Conservation (phyloP, 2,329 filamentous ascomycete species). For the Colletotrichum noveboracense region DNA sequence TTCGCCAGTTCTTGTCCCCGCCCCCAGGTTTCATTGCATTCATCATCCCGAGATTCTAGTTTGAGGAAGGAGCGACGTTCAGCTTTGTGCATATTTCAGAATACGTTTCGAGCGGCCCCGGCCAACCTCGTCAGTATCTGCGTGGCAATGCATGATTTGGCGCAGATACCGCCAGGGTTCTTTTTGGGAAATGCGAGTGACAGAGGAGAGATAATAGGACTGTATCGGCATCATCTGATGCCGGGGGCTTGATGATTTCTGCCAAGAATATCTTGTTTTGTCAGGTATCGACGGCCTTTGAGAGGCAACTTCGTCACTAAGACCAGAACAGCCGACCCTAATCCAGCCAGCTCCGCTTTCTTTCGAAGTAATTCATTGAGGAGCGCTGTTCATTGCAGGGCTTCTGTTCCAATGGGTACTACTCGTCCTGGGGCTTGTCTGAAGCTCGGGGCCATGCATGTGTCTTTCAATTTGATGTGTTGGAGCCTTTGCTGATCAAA, state of each 20-base stretch:
- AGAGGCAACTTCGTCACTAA: background rate
- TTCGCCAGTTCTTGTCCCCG: background rate
- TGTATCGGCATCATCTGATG: background rate
- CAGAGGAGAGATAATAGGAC: background rate
- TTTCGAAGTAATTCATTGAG: background rate
- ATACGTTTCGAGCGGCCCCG: background rate
- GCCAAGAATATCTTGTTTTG: background rate
- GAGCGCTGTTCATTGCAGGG: background rate
- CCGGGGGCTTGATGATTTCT: background rate
- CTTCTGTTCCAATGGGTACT: background rate
- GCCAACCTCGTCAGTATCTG: background rate
- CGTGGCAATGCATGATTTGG: background rate
- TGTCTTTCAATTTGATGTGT: background rate
- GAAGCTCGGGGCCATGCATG: background rate
- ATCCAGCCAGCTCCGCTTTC: background rate
- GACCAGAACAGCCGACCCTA: background rate
- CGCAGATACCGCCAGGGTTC: background rate
- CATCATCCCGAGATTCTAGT: background rate
- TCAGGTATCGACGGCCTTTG: background rate
- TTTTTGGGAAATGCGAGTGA: background rate
- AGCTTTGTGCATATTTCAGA: background rate
- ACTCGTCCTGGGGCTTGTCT: background rate
- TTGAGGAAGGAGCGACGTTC: background rate
- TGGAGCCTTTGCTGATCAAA: background rate
- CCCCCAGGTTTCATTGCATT: background rate